Base-by-base conservation (phyloP, 257 asterid species). In the Jaltomata sinuosa region DNA sequence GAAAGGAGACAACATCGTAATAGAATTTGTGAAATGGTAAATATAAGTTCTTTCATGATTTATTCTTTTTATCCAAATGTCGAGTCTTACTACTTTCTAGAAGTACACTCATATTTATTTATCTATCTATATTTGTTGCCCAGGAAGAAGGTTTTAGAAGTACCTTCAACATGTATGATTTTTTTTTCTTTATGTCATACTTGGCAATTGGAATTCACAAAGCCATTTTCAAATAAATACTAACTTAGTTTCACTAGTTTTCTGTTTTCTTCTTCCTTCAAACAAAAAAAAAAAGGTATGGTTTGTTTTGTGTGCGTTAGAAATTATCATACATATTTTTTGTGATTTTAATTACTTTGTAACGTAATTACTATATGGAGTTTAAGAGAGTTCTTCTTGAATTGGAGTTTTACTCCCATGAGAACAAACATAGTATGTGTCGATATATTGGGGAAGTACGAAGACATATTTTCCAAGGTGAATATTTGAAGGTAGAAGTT, bases 351-450 rank as follows among this genome's bases (percentile, higher is more conserved):
- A 54, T 54, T 54, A 57, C 16, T 3, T n/a, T 57, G 6, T 57
- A 9, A 57, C 3, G 15, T n/a, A 8, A 3, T 10, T n/a, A n/a
- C 15, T n/a, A 1, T n/a, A 21, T 7, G 31, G 0, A n/a, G 3
- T n/a, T 57, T n/a, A 55, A 55, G 14, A 3, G 7, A 54, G 25
- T 61, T 59, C 6, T 65, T 31, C 14, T 31, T 8, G 22, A 11
- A 10, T 34, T 67, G 68, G 67, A 84, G 85, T 80, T 86, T 31
- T 86, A 55, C 53, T 34, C 10, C 19, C 89, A 84, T 69, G 76
- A 47, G 14, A 53, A 5, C 16, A 54, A 55, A 6, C 9, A 3
- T 3, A 84, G 0, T n/a, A 16, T 3, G 29, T 79, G 34, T 27
- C 64, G 85, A 22, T 79, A 84, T 18, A 1, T 1, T 31, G 45